Conservation (phyloP, 495 filamentous ascomycete species). For the Tricharina praecox region DNA sequence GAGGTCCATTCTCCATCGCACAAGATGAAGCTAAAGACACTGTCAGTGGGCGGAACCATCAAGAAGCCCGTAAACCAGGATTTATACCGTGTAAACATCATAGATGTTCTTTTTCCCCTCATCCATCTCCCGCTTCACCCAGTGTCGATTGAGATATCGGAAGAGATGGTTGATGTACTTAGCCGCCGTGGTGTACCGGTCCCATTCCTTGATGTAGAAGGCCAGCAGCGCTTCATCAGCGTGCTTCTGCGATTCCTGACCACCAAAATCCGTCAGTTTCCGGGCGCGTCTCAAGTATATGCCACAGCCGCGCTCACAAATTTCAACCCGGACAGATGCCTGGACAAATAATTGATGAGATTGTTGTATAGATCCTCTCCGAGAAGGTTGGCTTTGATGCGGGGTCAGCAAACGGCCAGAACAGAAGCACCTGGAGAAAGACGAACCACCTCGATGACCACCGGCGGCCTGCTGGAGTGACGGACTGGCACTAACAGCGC, state of each 20-base stretch:
- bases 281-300: too few species aligned
- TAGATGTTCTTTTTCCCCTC: constrained; percentile 98
- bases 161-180: constrained; percentile 97
- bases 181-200: constrained; percentile 82
- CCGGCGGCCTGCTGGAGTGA: constrained; percentile 30
- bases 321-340: constrained; percentile 49
- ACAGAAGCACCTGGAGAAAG: constrained; percentile 20
- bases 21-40: constrained; percentile 49
- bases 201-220: constrained; percentile 97
- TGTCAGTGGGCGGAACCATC: not conserved
- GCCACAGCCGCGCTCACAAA: too few species aligned
- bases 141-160: constrained; percentile 91
- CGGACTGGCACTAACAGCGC: constrained; percentile 43
- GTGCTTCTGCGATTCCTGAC: constrained; percentile 52
- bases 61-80: not conserved
- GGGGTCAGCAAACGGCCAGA: constrained; percentile 4
- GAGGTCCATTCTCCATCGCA: constrained; percentile 83
- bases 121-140: constrained; percentile 98
- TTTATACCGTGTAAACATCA: constrained; percentile 67
- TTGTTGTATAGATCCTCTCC: constrained; percentile 94
- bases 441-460: constrained; percentile 60
- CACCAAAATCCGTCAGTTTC: too few species aligned
- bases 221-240: constrained; percentile 74
- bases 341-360: constrained; percentile 63
- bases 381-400: constrained; percentile 61